These are phyloP conservation scores for Leccinum variicolor DNA, from an alignment of 768 basidiomycete genomes.

Conservation along the genomic window DNA sequence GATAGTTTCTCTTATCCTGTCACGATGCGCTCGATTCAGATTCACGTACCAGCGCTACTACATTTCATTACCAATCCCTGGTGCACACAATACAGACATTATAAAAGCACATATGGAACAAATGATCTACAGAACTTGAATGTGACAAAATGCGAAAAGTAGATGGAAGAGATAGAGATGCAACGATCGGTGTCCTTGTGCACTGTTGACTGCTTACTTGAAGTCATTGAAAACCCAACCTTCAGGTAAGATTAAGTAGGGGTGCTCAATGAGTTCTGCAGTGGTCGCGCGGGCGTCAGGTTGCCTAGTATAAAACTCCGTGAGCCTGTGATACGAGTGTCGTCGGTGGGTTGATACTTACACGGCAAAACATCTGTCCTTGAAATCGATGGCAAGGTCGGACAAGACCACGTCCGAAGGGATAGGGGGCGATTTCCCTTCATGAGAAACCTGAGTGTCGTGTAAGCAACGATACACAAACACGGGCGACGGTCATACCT, in stretches of 20 bases:
- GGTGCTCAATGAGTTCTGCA: slow-evolving; percentile 73
- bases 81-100: slow-evolving; percentile 29
- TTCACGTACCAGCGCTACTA: slow-evolving; percentile 34
- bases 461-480: neutral
- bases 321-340: slow-evolving; percentile 1
- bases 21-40: slow-evolving; percentile 6
- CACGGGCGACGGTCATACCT: slow-evolving; percentile 46
- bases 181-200: slow-evolving; percentile 15
- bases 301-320: slow-evolving; percentile 47
- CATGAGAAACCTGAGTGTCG: slow-evolving; percentile 68
- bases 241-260: slow-evolving; percentile 67
- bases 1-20: neutral
- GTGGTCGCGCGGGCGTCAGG: slow-evolving; percentile 82
- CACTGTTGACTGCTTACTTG: slow-evolving; percentile 21
- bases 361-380: slow-evolving; percentile 88
- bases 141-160: slow-evolving; percentile 20
- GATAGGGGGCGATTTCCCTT: slow-evolving; percentile 83
- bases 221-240: slow-evolving; percentile 73
- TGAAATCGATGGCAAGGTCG: slow-evolving; percentile 78
- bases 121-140: slow-evolving; percentile 15
- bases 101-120: slow-evolving; percentile 34
- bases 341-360: slow-evolving; percentile 34
- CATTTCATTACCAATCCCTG: slow-evolving; percentile 25
- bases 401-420: slow-evolving; percentile 80
- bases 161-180: slow-evolving; percentile 28